Base-by-base conservation (phyloP, 2,329 filamentous ascomycete genomes). In the Colletotrichum sojae region DNA sequence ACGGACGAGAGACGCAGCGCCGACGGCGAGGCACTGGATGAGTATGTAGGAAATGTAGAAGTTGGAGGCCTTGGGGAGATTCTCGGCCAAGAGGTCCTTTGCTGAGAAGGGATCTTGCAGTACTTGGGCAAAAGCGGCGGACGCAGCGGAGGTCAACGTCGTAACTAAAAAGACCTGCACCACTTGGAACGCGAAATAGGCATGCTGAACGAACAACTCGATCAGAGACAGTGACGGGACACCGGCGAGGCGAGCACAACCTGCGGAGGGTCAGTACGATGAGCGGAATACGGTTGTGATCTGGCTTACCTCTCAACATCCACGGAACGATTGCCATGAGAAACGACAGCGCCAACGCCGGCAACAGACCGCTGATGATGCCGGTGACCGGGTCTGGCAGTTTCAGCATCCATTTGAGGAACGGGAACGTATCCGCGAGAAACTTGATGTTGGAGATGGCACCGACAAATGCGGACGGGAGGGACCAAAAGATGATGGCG, bases 11-110 rank as follows among this genome's bases (percentile, higher is more conserved):
- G 92, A 88, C 54, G 91, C 88, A 0, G 93, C 88, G 4, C 94
- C 92, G 70, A 95, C 90, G 1, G 91, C 91, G 67, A 98, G 80
- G 40, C 95, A 97, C 80, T 98, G 96, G 3, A 99, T 89, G 39
- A 98, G 89, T 73, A 99, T 97, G 82, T 98, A 99, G 0, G 92
- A 92, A 36, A 97, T 90, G 79, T 96, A 97, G 76, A 97, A 94
- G 81, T 95, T 97, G 68, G 93, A 94, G 0, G 92, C 89, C 65
- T 87, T 90, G 15, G 94, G 94, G 9, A 97, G 83, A 68, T 91
- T 90, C 15, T 85, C 76, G 1, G 93, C 90, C 5, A 96, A 84
- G 58, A 95, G 78, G 1, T 75, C 79, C 16, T 73, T 71, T 5
- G 73, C 71, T 1, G 71, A 72, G 12, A 73, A 58, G 1, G 74